These are phyloP conservation scores for Fomitopsis palustris DNA, from an alignment of 1,284 basidiomycete genomes.

Conservation along the genomic window DNA sequence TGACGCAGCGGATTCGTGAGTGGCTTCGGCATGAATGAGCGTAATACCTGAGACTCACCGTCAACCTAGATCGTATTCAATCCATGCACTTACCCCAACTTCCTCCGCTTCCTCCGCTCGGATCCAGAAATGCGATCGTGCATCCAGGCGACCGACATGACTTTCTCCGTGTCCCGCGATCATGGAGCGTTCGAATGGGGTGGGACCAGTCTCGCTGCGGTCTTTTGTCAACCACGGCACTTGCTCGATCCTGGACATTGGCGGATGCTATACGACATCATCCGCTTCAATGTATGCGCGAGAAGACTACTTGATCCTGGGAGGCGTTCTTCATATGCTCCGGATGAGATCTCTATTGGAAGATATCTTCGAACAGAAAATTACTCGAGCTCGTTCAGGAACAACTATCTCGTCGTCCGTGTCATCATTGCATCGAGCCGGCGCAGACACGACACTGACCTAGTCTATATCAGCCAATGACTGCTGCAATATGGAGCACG, in stretches of 20 bases:
- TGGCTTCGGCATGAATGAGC: conserved; percentile 2
- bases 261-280: conserved; percentile 74
- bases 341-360: conserved; percentile 56
- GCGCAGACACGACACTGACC: no score
- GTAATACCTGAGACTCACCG: background rate
- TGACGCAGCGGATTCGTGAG: conserved; percentile 48
- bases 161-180: conserved; percentile 75
- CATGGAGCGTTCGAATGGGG: conserved; percentile 73
- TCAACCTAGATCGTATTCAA: conserved; percentile 68
- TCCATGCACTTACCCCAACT: conserved; percentile 79
- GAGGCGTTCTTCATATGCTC: conserved; percentile 14
- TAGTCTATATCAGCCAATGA: conserved; percentile 59
- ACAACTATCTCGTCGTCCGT: conserved; percentile 79
- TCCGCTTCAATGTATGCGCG: conserved; percentile 75
- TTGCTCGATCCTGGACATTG: conserved; percentile 69
- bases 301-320: conserved; percentile 34
- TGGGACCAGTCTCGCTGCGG: conserved; percentile 53
- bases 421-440: background rate
- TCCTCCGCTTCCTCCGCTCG: conserved; percentile 65
- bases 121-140: conserved; percentile 40
- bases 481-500: conserved; percentile 80
- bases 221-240: conserved; percentile 67
- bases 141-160: conserved; percentile 69
- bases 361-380: conserved; percentile 65
- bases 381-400: conserved; percentile 67